Base-by-base conservation (phyloP, 2,329 filamentous ascomycete species). In the Dothideomycetes sp. region DNA sequence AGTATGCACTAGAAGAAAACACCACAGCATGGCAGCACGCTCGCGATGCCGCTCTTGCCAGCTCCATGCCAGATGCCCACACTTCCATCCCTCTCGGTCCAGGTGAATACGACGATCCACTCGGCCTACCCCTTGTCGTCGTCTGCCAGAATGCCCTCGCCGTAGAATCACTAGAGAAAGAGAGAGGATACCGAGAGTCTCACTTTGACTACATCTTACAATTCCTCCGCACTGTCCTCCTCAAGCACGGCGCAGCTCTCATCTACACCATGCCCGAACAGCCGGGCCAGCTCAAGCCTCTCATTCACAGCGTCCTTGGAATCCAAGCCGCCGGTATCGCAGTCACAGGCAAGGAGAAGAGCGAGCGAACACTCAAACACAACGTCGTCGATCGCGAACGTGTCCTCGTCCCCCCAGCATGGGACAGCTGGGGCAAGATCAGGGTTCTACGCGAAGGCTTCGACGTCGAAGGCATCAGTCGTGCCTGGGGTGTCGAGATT, bases 351-450 rank as follows among this genome's bases (percentile, higher is more conserved):
- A 43, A 29, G 19, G 54, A 52, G 42, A 48, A 51, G 36, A 53
- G 56, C 31, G 53, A 58, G 33, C 75, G 85, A 53, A 77, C 81
- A 17, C 70, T 93, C 17, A 91, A 86, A 62, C 83, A 61, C 37
- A 58, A 60, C 30, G 56, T 61, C 30, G 57, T 60, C 34, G 57
- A 60, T 37, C 51, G 91, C 91, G 88, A 94, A 60, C 93, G 93
- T 69, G 88, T 98, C 40, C 72, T 95, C 4, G 84, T 98, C 1
- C 89, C 89, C 2, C 83, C 88, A 12, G 95, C 95, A 59, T 98
- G 91, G 91, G 91, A 98, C 61, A 95, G 88, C 0, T 95, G 87
- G 84, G 88, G 87, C 44, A 98, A 96, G 63, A 95, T 98, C 44
- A 75, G 89, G 31, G 86, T 96, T 33, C 69, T 96, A 19, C 77